Evolutionary conservation across 2,329 filamentous ascomycete genomes (phyloP).

Genomic region (Ramularia endophylla): DNA sequence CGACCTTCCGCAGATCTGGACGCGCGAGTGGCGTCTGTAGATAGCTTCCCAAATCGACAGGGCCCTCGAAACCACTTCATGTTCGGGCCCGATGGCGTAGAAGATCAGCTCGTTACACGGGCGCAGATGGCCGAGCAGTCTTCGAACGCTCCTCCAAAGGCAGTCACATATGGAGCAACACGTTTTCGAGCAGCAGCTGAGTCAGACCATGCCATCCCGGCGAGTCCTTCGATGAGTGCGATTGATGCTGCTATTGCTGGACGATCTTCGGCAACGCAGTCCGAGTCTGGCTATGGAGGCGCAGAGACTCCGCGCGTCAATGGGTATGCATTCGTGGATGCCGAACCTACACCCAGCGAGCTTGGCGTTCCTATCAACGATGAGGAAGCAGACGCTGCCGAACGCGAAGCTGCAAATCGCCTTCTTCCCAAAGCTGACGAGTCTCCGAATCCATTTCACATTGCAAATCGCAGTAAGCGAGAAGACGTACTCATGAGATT

Average conservation of each 20-base stretch:
- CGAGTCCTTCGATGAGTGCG: constrained; percentile 78
- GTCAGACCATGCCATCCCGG: constrained; percentile 43
- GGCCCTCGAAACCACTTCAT: constrained; percentile 77
- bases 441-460: constrained; percentile 68
- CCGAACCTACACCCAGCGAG: constrained; percentile 56
- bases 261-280: constrained; percentile 55
- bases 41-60: constrained; percentile 59
- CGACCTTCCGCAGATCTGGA: constrained; percentile 56
- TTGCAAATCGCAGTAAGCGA: constrained; percentile 66
- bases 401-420: constrained; percentile 33
- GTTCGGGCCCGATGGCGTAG: constrained; percentile 66
- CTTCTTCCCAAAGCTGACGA: constrained; percentile 45
- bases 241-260: constrained; percentile 80
- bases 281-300: constrained; percentile 55
- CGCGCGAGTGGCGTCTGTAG: constrained; percentile 67
- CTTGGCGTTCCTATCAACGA: constrained; percentile 44
- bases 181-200: constrained; percentile 47
- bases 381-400: constrained; percentile 28
- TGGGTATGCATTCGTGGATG: constrained; percentile 91
- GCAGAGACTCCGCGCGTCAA: constrained; percentile 84
- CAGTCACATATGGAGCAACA: constrained; percentile 78
- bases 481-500: constrained; percentile 81
- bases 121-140: constrained; percentile 62
- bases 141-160: constrained; percentile 70
- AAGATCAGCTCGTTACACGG: constrained; percentile 52